Evolutionary conservation across 1,284 basidiomycete species (phyloP), one percentile per base, ranked within the genome.

Genomic region (Ustanciosporium gigantosporum): DNA sequence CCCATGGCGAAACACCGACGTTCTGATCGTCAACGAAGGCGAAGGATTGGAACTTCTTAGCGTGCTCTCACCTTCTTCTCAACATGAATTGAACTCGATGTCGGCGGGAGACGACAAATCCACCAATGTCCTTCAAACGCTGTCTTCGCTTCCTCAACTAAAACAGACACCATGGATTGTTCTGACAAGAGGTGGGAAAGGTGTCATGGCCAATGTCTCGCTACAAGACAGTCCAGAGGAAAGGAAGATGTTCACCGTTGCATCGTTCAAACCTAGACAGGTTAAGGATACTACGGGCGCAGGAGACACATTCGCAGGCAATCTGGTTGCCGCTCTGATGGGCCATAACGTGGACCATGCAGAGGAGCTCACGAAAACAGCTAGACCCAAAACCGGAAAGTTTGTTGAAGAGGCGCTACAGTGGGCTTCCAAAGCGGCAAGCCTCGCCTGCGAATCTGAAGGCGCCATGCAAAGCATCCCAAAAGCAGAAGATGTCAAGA

Each of bases 21-120:
- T 82, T 78, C 74, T 84, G 19, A 76, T 84, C 21, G 80, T 84
- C 29, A 84, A 84, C 61, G 80, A 83, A 52, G 82, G 82, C 17
- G 83, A 84, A 56, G 77, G 73, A 4, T 43, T 55, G 7, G 74
- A 77, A 16, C 61, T 81, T 2, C 50, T 79, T 11, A 34, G 34
- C 7, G 71, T 70, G 3, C 50, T 76, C 17, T 23, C 41, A 1
- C 39, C 60, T 1, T 41, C 38, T 15, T 31, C 37, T 0, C 45
- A 41, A 1, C 40, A 37, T 2, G 14, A 29, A 14, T 41, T 50
- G 19, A 51, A 40, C 16, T 43, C 53, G 43, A 46, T 44, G 3
- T 23, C 47, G 0, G 39, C 48, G 25, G 53, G 53, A n/a, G 41
- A 57, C 4, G 55, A 50, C 13, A 42, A 36, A 16, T 52, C 62